Evolutionary conservation across 2,329 filamentous ascomycete genomes (phyloP).

Genomic region (Xylariaceae sp.): DNA sequence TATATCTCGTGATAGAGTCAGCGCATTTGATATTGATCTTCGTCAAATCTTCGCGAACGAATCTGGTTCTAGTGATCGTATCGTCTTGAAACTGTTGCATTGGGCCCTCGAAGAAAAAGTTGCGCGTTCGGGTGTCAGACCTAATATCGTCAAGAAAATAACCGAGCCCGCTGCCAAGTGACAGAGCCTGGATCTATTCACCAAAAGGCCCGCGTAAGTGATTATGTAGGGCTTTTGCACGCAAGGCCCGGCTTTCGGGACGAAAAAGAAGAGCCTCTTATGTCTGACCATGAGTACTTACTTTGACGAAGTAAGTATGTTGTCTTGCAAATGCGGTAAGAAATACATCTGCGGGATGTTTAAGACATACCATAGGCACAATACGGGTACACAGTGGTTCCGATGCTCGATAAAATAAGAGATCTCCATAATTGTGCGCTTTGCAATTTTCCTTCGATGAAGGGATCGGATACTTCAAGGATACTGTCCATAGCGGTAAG

Average conservation of each 20-base stretch:
- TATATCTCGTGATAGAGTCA: slow-evolving; percentile 54
- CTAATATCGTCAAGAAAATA: slow-evolving; percentile 55
- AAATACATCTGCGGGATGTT: too few relatives aligned
- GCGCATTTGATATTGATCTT: slow-evolving; percentile 48
- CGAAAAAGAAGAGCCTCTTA: too few relatives aligned
- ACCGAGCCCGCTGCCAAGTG: slow-evolving; percentile 56
- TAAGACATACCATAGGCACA: slow-evolving; percentile 48
- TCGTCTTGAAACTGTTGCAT: slow-evolving; percentile 36
- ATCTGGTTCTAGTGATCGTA: slow-evolving; percentile 15
- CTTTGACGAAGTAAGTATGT: too few relatives aligned
- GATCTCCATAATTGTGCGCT: slow-evolving; percentile 67
- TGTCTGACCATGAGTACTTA: too few relatives aligned
- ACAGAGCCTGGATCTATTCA: slow-evolving; percentile 40
- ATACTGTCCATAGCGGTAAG: slow-evolving; percentile 36
- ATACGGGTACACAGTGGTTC: slow-evolving; percentile 64
- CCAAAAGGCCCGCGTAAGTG: too few relatives aligned
- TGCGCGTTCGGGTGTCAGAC: slow-evolving; percentile 26
- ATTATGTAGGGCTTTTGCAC: too few relatives aligned
- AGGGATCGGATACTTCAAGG: slow-evolving; percentile 42
- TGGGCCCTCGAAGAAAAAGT: slow-evolving; percentile 40
- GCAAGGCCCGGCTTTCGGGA: too few relatives aligned
- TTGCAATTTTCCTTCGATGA: slow-evolving; percentile 43
- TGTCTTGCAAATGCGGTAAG: too few relatives aligned
- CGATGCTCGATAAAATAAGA: slow-evolving; percentile 63
- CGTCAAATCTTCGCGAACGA: slow-evolving; percentile 33